These are phyloP conservation scores for Penicillium bialowiezense DNA, from an alignment of 495 filamentous ascomycete species.

Conservation along the genomic window DNA sequence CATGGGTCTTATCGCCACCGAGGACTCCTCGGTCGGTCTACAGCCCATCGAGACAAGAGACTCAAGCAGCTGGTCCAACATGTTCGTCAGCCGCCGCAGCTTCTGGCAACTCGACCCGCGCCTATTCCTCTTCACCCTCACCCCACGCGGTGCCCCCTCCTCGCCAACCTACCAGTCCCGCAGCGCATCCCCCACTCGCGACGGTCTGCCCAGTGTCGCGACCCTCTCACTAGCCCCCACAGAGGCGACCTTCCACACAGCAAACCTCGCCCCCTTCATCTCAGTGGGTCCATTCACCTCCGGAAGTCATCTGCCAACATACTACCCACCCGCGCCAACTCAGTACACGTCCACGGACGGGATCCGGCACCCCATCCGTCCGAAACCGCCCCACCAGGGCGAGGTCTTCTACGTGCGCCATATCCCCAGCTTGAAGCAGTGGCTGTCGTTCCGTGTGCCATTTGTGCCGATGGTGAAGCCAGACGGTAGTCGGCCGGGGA, in stretches of 20 bases:
- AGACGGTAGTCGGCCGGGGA: slow-evolving; percentile 12
- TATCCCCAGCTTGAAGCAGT: slow-evolving; percentile 77
- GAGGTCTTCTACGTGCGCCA: slow-evolving; percentile 88
- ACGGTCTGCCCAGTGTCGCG: slow-evolving; percentile 27
- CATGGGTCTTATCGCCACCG: slow-evolving; percentile 78
- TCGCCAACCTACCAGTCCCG: slow-evolving; percentile 54
- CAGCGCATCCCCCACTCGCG: slow-evolving; percentile 59
- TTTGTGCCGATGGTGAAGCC: slow-evolving; percentile 29
- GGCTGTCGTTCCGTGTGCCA: slow-evolving; percentile 83
- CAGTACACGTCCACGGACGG: slow-evolving; percentile 78
- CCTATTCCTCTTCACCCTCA: slow-evolving; percentile 81
- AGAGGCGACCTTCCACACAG: slow-evolving; percentile 25
- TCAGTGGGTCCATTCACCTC: slow-evolving; percentile 70
- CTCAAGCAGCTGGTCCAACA: slow-evolving; percentile 67
- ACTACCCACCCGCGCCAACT: slow-evolving; percentile 78
- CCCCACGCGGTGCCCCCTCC: slow-evolving; percentile 47
- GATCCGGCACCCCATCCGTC: slow-evolving; percentile 81
- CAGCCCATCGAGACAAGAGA: slow-evolving; percentile 54
- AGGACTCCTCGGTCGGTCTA: slow-evolving; percentile 72
- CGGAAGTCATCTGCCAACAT: slow-evolving; percentile 79
- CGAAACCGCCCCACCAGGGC: slow-evolving; percentile 84
- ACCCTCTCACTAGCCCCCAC: slow-evolving; percentile 10
- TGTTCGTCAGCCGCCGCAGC: slow-evolving; percentile 75
- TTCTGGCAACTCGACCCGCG: slow-evolving; percentile 94
- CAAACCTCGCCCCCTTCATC: slow-evolving; percentile 60